Conservation (phyloP, 2,329 filamentous ascomycete genomes). For the Myriosclerotinia curreyana region DNA sequence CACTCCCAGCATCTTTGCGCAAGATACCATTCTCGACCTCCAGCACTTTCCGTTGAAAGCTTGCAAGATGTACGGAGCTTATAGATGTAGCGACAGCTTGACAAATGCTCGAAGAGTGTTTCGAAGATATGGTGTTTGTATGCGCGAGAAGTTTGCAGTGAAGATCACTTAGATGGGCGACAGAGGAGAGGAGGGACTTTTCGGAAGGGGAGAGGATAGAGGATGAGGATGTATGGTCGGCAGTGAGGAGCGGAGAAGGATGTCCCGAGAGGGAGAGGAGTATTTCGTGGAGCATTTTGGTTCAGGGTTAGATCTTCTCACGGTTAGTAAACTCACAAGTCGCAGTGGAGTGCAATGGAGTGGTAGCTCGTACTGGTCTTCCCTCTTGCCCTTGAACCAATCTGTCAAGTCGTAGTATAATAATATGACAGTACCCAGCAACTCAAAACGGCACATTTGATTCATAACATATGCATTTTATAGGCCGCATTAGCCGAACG, state of each 20-base stretch:
- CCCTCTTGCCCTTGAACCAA: slow-evolving; percentile 25
- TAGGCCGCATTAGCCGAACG: background rate
- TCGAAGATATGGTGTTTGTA: slow-evolving; percentile 62
- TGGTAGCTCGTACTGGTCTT: background rate
- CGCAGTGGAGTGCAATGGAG: slow-evolving; percentile 20
- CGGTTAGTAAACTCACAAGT: slow-evolving; percentile 17
- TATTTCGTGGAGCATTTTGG: slow-evolving; percentile 92
- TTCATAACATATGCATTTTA: slow-evolving; percentile 17
- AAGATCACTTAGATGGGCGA: slow-evolving; percentile 73
- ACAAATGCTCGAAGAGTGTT: slow-evolving; percentile 78
- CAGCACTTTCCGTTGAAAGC: slow-evolving; percentile 80
- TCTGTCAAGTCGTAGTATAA: slow-evolving; percentile 32
- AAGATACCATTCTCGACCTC: slow-evolving; percentile 80
- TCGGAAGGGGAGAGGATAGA: slow-evolving; percentile 71
- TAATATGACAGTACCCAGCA: slow-evolving; percentile 37
- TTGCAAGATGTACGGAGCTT: slow-evolving; percentile 67
- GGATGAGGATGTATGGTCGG: slow-evolving; percentile 47
- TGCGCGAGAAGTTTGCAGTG: slow-evolving; percentile 70
- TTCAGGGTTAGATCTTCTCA: slow-evolving; percentile 19
- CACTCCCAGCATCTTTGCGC: slow-evolving; percentile 69
- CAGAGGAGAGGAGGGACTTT: slow-evolving; percentile 72
- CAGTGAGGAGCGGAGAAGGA: slow-evolving; percentile 78
- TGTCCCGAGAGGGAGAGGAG: slow-evolving; percentile 94
- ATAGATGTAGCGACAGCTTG: slow-evolving; percentile 82
- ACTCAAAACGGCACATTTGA: slow-evolving; percentile 39